phyloP scores from a whole-genome alignment of 192 early-diverging fungal genomes.

The Rhizoclosmatium globosum region DNA sequence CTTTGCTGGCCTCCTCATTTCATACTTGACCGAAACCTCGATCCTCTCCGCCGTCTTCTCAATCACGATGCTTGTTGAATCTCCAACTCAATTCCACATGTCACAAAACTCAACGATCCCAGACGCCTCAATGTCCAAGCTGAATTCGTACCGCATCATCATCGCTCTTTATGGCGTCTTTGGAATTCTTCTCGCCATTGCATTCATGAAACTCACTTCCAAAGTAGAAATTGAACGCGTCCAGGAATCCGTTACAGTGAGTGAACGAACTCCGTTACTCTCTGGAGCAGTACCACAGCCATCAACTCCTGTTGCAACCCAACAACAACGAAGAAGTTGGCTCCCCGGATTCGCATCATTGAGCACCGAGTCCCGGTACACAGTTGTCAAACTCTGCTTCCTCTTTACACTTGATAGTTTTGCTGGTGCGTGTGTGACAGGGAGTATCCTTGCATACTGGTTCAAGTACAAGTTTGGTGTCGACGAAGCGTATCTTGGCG shows the following conservation, averaged over 20 bases:
- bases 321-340: not conserved
- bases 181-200: conserved; percentile 22
- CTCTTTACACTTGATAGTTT: conserved; percentile 38
- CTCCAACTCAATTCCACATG: not conserved
- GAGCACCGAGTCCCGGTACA: conserved; percentile 16
- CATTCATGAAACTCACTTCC: conserved; percentile 1
- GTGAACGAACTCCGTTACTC: not conserved
- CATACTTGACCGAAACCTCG: not conserved
- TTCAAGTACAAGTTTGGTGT: conserved; percentile 30
- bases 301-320: not conserved
- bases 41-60: not conserved
- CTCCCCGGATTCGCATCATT: conserved; percentile 6
- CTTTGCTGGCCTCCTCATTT: conserved; percentile 6
- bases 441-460: conserved; percentile 38
- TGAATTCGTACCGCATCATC: conserved; percentile 29
- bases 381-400: conserved; percentile 24
- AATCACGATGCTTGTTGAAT: not conserved
- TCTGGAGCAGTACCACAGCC: not conserved
- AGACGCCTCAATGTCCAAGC: not conserved
- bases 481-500: conserved; percentile 28
- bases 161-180: conserved; percentile 16
- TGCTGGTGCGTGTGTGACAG: conserved; percentile 28
- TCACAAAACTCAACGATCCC: not conserved
- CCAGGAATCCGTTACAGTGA: not conserved
- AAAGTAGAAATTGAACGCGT: conserved; percentile 3